These are phyloP conservation scores for Metarhizium sp. DNA, from an alignment of 2,329 filamentous ascomycete genomes.

Conservation along the genomic window DNA sequence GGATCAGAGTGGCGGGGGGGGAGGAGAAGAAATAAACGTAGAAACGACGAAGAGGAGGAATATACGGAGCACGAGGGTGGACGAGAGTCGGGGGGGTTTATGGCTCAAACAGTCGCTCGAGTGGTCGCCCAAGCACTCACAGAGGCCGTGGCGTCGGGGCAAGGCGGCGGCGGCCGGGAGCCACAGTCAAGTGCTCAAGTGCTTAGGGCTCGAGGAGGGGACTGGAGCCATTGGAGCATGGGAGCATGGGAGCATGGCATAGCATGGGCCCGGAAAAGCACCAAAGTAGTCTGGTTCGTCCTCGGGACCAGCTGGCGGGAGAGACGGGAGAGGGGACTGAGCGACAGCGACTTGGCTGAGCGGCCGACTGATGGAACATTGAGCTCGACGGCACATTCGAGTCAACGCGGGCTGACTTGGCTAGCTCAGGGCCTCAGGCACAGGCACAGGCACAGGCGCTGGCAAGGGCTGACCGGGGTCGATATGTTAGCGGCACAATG, in stretches of 20 bases:
- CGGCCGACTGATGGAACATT: not conserved
- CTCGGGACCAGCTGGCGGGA: not conserved
- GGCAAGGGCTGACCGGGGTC: not conserved
- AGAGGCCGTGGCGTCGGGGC: not conserved
- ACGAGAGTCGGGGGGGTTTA: constrained; percentile 1
- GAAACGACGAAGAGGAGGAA: constrained; percentile 7
- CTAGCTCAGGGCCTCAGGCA: not conserved
- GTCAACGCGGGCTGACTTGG: not conserved
- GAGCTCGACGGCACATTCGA: not conserved
- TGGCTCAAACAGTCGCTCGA: not conserved
- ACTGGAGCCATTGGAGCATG: no score
- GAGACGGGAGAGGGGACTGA: not conserved
- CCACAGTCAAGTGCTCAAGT: not conserved
- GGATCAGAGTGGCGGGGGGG: constrained; percentile 17
- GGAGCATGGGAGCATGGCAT: no score
- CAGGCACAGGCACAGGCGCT: not conserved
- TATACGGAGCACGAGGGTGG: constrained; percentile 9
- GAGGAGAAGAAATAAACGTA: constrained; percentile 15
- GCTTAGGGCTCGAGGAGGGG: not conserved
- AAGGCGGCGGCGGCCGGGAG: not conserved
- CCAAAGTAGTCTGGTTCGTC: no score
- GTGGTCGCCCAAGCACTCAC: not conserved
- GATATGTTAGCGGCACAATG: not conserved
- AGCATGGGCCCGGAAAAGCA: no score
- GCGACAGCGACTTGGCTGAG: not conserved